phyloP scores from a whole-genome alignment of 306 rosid species.

The Cucurbita ficifolia region DNA sequence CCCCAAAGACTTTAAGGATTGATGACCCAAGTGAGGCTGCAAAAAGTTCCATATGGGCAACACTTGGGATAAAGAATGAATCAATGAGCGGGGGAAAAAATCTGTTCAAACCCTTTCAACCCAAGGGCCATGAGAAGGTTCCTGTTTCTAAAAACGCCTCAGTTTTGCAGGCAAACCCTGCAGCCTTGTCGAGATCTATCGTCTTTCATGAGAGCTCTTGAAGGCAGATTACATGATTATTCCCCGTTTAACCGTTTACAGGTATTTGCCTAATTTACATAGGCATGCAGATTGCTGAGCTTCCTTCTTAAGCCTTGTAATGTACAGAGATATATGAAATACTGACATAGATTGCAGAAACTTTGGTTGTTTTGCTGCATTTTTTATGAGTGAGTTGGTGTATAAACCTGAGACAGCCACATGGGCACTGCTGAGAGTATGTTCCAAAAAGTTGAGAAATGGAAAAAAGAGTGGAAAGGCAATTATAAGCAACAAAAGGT shows the following conservation, averaged over 20 bases:
- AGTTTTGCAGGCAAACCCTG: slow-evolving; percentile 70
- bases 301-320: neutral
- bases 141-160: slow-evolving; percentile 31
- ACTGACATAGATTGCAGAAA: slow-evolving; percentile 5
- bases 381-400: neutral
- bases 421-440: neutral
- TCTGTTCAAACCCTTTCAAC: slow-evolving; percentile 54
- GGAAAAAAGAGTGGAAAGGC: neutral
- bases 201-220: slow-evolving; percentile 54
- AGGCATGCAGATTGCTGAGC: neutral
- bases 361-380: neutral
- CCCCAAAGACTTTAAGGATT: slow-evolving; percentile 72
- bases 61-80: slow-evolving; percentile 83
- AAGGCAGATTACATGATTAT: neutral
- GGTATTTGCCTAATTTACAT: neutral
- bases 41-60: slow-evolving; percentile 87
- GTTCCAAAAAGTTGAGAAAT: neutral
- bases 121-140: slow-evolving; percentile 32
- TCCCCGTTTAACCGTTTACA: neutral
- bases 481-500: neutral
- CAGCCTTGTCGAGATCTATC: slow-evolving; percentile 78
- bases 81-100: slow-evolving; percentile 42
- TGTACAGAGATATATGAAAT: slow-evolving; percentile 1
- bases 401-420: neutral
- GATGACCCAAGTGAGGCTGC: slow-evolving; percentile 86